Base-by-base conservation (phyloP, 306 rosid species). In the Fagus crenata region DNA sequence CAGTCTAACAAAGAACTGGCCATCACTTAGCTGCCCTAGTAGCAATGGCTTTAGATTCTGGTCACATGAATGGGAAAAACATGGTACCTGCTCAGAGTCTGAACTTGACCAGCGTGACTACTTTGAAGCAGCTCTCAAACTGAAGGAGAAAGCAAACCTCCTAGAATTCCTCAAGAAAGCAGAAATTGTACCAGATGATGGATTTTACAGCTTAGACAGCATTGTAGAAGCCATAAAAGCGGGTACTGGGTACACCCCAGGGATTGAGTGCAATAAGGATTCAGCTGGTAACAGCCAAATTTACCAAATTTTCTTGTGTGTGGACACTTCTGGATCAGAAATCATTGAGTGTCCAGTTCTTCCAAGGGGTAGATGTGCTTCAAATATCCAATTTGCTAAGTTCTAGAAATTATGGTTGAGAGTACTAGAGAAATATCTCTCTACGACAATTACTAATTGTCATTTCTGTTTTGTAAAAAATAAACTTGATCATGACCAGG, bases 11-110 rank as follows among this genome's bases (percentile, higher is more conserved):
- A 80, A 84, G 81, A 18, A 74, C 1, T 93, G 98, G 98, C 96
- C 98, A 51, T 86, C 98, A 1, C 78, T 93, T 17, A 90, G 93
- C 77, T 92, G 98, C 85, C 97, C 96, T 13, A 92, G 98, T 54
- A 89, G 98, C 87, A 88, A 90, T 28, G 93, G 91, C 2, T 4
- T 80, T 17, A 86, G 90, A 75, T 93, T 91, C 56, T 93, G 97
- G 97, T 80, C 96, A n/a, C 96, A 92, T 3, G 97, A 91, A 75
- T 94, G 98, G 98, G 86, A 90, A 49, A 94, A 94, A 69, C 96
- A 92, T 32, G 98, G 97, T 0, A 94, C 98, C 3, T 94, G 97
- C n/a, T 55, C 92, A 2, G 88, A 88, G 73, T 90, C 98, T 0
- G 89, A 83, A 42, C 84, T 92, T 7, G 93, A 90, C 53, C 96